A percentile compares a stretch with the other conserved stretches of the same genome.
Evolutionary conservation across 345 rosid genomes (phyloP).

Genomic region (Psidium guajava): DNA sequence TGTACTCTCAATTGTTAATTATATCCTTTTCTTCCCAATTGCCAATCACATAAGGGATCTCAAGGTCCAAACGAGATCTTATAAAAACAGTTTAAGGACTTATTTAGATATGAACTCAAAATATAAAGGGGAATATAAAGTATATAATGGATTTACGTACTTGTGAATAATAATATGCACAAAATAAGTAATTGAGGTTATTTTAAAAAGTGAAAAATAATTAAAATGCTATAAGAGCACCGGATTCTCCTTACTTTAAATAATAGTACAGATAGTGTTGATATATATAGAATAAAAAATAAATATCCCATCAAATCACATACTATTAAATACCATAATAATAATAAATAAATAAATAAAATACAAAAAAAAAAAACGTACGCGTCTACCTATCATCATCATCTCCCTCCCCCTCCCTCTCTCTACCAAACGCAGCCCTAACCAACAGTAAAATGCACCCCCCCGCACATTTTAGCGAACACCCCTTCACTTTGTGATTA

Average conservation of each 20-base stretch:
- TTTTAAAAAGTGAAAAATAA: not conserved
- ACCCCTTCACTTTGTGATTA: not conserved
- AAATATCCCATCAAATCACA: too few species aligned
- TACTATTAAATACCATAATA: not conserved
- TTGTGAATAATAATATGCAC: not conserved
- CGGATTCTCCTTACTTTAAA: not conserved
- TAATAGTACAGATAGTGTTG: not conserved
- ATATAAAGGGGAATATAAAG: not conserved
- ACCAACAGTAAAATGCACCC: not conserved
- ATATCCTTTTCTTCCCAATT: too few species aligned
- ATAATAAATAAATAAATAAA: not conserved
- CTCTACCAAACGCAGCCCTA: conserved; percentile 11
- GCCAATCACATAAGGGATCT: too few species aligned
- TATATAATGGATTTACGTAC: not conserved
- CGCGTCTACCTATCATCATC: not conserved
- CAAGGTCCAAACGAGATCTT: too few species aligned
- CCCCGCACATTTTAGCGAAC: conserved; percentile 3
- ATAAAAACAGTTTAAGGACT: too few species aligned
- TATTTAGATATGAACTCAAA: not conserved
- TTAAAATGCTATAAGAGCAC: not conserved
- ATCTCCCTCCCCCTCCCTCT: not conserved
- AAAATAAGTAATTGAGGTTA: not conserved
- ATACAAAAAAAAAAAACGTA: not conserved
- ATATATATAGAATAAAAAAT: not conserved
- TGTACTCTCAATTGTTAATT: too few species aligned